Evolutionary conservation across 2,329 filamentous ascomycete genomes (phyloP).

Genomic region (Tolypocladium cylindrosporum): DNA sequence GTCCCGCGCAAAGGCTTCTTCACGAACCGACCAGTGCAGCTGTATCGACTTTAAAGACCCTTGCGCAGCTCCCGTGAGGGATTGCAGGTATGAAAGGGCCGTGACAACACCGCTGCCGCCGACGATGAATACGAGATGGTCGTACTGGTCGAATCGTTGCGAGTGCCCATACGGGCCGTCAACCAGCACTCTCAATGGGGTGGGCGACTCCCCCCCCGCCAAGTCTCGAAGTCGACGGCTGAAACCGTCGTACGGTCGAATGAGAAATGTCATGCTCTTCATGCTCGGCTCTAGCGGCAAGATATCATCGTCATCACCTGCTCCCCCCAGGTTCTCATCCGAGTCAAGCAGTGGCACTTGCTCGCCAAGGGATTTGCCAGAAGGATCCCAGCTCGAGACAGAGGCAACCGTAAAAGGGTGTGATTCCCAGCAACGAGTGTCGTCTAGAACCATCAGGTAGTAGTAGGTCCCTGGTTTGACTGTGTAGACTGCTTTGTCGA

Average conservation of each 20-base stretch:
- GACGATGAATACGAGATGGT: conserved; percentile 30
- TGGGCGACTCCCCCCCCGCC: conserved; percentile 9
- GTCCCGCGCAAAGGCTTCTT: conserved; percentile 24
- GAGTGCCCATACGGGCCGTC: conserved; percentile 36
- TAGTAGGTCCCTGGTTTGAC: conserved; percentile 32
- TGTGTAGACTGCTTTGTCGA: conserved; percentile 19
- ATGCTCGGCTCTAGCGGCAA: conserved; percentile 10
- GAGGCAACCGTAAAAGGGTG: conserved; percentile 38
- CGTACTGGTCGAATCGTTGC: conserved; percentile 25
- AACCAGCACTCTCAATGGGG: conserved; percentile 24
- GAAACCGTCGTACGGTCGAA: conserved; percentile 35
- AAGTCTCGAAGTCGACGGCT: conserved; percentile 25
- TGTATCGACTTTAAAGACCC: conserved; percentile 13
- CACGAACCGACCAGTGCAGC: conserved; percentile 34
- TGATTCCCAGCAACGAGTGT: conserved; percentile 33
- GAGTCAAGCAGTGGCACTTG: conserved; percentile 9
- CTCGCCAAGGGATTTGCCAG: conserved; percentile 12
- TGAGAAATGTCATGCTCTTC: conserved; percentile 22
- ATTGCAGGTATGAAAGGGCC: conserved; percentile 26
- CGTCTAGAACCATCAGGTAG: conserved; percentile 32
- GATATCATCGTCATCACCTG: neutral
- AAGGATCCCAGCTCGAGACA: conserved; percentile 7
- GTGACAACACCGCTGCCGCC: conserved; percentile 36
- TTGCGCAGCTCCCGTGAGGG: conserved; percentile 10
- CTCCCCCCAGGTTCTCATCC: neutral